A percentile compares a stretch with the other conserved stretches of the same genome.
Evolutionary conservation across 352 stramenopile genomes (phyloP).

Genomic region (Phytophthora foliorum): DNA sequence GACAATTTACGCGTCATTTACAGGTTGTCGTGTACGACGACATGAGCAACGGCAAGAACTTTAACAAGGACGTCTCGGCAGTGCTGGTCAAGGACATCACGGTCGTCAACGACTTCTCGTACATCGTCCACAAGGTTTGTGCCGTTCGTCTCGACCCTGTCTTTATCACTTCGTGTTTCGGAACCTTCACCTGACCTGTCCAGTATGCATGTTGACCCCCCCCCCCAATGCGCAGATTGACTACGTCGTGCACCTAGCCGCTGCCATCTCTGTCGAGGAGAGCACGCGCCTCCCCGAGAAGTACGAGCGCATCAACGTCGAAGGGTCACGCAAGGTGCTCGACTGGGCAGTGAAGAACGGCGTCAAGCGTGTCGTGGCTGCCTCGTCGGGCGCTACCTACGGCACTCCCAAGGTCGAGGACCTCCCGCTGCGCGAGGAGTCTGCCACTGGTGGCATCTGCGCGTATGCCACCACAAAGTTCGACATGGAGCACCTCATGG

Average conservation of each 20-base stretch:
- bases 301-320: constrained; percentile 85
- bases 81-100: constrained; percentile 89
- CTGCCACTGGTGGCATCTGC: constrained; percentile 77
- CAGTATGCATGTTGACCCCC: constrained; percentile 10
- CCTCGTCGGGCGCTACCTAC: constrained; percentile 80
- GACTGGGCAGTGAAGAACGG: constrained; percentile 79
- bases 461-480: constrained; percentile 87
- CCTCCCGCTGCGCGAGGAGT: constrained; percentile 72
- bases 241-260: constrained; percentile 82
- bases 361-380: constrained; percentile 80
- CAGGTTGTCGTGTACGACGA: constrained; percentile 88
- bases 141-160: constrained; percentile 21
- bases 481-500: constrained; percentile 84
- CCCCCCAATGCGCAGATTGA: constrained; percentile 53
- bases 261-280: constrained; percentile 86
- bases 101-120: constrained; percentile 76
- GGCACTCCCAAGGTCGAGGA: constrained; percentile 67
- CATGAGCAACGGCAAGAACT: constrained; percentile 90
- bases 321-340: constrained; percentile 79
- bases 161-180: constrained; percentile 24
- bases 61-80: constrained; percentile 72
- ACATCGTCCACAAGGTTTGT: constrained; percentile 77
- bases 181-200: constrained; percentile 26
- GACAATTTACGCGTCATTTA: background rate
- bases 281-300: constrained; percentile 85